These are phyloP conservation scores for Rhododendron simsii DNA, from an alignment of 148 eudicot genomes.

Conservation along the genomic window DNA sequence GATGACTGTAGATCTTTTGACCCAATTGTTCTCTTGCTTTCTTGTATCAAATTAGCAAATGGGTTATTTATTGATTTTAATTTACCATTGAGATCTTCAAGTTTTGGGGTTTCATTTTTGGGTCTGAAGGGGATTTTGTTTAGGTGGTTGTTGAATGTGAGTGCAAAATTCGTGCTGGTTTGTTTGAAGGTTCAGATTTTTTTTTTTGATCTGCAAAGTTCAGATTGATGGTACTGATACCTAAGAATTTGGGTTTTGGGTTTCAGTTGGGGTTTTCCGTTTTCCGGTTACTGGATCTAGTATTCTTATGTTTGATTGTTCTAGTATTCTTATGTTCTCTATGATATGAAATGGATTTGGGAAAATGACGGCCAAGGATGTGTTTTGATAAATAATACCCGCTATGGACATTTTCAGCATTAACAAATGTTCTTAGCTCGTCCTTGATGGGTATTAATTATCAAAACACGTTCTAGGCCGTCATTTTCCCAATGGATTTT, in stretches of 20 bases:
- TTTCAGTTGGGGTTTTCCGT: neutral
- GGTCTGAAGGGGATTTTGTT: neutral
- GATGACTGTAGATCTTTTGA: neutral
- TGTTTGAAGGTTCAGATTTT: neutral
- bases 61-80: neutral
- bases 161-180: neutral
- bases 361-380: no score
- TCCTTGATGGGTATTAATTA: no score
- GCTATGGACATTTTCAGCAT: no score
- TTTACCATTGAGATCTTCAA: neutral
- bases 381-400: no score
- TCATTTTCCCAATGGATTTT: no score
- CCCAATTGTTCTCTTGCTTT: neutral
- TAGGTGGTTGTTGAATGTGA: neutral
- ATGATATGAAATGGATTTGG: neutral
- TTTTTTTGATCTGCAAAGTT: neutral
- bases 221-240: neutral
- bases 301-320: neutral
- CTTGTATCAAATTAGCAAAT: neutral
- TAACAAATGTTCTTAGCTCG: no score
- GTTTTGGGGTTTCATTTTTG: neutral
- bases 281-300: neutral
- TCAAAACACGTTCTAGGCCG: no score
- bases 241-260: neutral
- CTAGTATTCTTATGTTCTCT: neutral